Evolutionary conservation across 192 early-diverging fungal species (phyloP).

Genomic region (Podila epicladia): DNA sequence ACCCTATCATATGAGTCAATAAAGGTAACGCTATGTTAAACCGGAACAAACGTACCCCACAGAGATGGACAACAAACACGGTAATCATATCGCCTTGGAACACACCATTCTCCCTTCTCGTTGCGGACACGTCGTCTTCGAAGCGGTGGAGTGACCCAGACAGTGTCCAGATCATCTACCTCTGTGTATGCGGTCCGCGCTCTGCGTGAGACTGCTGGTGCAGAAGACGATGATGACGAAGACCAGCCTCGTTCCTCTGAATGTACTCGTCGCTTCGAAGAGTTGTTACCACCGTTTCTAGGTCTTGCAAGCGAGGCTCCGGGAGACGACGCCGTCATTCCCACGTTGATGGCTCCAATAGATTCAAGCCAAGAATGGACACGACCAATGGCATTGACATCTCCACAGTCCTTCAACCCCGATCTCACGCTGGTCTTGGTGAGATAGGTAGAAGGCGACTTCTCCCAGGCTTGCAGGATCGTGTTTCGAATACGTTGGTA

Average conservation of each 20-base stretch:
- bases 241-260: slow-evolving; percentile 44
- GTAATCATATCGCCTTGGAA: neutral
- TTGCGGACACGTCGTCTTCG: slow-evolving; percentile 71
- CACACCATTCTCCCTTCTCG: slow-evolving; percentile 69
- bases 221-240: slow-evolving; percentile 35
- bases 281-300: slow-evolving; percentile 44
- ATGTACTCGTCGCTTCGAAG: slow-evolving; percentile 15
- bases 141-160: slow-evolving; percentile 38
- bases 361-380: slow-evolving; percentile 87
- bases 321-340: slow-evolving; percentile 57
- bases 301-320: slow-evolving; percentile 42
- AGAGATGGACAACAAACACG: neutral
- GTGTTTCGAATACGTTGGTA: slow-evolving; percentile 91
- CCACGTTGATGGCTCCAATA: slow-evolving; percentile 82
- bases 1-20: slow-evolving; percentile 49
- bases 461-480: slow-evolving; percentile 84
- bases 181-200: neutral
- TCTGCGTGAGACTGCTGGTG: slow-evolving; percentile 8
- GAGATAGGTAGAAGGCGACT: slow-evolving; percentile 73
- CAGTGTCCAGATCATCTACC: slow-evolving; percentile 19
- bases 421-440: slow-evolving; percentile 84
- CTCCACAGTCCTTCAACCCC: slow-evolving; percentile 85
- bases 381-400: slow-evolving; percentile 92
- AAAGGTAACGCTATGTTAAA: neutral
- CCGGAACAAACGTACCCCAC: neutral